These are phyloP conservation scores for Fomitopsis palustris DNA, from an alignment of 1,284 basidiomycete genomes.

Conservation along the genomic window DNA sequence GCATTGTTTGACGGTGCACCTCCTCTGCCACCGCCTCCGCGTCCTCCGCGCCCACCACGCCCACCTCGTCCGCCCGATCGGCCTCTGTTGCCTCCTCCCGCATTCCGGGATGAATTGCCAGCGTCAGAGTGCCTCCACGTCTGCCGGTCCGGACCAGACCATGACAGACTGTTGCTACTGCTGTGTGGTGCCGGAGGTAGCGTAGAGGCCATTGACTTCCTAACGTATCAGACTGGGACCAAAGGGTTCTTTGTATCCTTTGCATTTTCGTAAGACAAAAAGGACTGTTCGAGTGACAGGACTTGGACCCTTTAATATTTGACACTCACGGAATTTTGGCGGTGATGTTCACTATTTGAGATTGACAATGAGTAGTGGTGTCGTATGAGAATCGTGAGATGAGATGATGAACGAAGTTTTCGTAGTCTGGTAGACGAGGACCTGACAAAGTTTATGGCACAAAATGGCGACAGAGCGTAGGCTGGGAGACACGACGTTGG, in stretches of 20 bases:
- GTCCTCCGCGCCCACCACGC: constrained; percentile 35
- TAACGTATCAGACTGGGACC: background rate
- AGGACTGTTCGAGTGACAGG: background rate
- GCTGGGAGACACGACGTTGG: background rate
- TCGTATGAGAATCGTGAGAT: background rate
- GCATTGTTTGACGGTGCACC: constrained; percentile 12
- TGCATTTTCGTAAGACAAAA: constrained; percentile 4
- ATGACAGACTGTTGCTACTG: constrained; percentile 21
- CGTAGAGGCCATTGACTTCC: constrained; percentile 20
- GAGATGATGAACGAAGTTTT: background rate
- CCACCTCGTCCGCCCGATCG: constrained; percentile 33
- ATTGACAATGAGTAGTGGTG: background rate
- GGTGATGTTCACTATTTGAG: background rate
- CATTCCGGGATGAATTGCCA: constrained; percentile 44
- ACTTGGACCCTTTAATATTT: background rate
- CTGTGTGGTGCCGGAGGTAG: constrained; percentile 18
- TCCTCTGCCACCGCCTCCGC: constrained; percentile 26
- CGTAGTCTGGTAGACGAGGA: background rate
- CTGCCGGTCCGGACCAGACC: constrained; percentile 26
- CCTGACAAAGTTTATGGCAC: background rate
- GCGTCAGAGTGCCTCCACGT: constrained; percentile 49
- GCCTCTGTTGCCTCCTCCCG: constrained; percentile 13
- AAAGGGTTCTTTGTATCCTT: background rate
- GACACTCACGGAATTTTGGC: background rate
- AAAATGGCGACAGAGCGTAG: constrained; percentile 1